These are phyloP conservation scores for Vickermania ingenoplastis DNA, from an alignment of 208 protist genomes.

Conservation along the genomic window DNA sequence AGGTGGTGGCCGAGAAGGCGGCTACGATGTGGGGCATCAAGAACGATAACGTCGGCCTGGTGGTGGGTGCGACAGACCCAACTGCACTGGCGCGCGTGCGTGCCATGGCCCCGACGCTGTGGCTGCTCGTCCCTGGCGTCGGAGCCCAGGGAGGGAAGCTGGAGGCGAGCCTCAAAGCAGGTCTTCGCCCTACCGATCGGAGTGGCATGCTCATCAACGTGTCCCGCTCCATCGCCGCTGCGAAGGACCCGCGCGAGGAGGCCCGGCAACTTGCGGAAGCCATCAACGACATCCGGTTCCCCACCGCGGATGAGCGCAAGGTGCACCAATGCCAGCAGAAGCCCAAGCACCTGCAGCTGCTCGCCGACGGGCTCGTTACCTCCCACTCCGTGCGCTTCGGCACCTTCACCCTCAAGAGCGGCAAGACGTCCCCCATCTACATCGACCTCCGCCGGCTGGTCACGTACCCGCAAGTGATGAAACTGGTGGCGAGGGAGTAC, in stretches of 20 bases:
- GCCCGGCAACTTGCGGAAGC: conserved; percentile 65
- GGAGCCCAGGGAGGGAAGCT: conserved; percentile 79
- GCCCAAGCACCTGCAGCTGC: conserved; percentile 21
- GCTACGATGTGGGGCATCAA: conserved; percentile 49
- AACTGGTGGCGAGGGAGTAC: conserved; percentile 71
- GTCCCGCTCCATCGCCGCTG: conserved; percentile 62
- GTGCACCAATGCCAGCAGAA: conserved; percentile 6
- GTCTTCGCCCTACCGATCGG: conserved; percentile 52
- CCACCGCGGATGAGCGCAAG: background rate
- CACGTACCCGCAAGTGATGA: conserved; percentile 78
- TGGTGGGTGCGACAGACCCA: conserved; percentile 78
- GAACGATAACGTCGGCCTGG: conserved; percentile 76
- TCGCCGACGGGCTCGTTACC: conserved; percentile 64
- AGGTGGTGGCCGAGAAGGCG: conserved; percentile 67
- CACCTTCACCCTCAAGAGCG: conserved; percentile 93
- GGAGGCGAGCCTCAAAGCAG: conserved; percentile 53
- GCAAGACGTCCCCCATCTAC: conserved; percentile 93
- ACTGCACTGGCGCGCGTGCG: conserved; percentile 67
- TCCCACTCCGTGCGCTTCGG: conserved; percentile 90
- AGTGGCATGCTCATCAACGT: conserved; percentile 83
- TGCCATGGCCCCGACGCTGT: conserved; percentile 62
- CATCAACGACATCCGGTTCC: conserved; percentile 54
- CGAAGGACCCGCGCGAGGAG: conserved; percentile 51
- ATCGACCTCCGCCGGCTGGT: conserved; percentile 92
- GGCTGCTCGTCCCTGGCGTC: conserved; percentile 84